These are phyloP conservation scores for Chaetomium strumarium DNA, from an alignment of 2,329 filamentous ascomycete genomes.

Conservation along the genomic window DNA sequence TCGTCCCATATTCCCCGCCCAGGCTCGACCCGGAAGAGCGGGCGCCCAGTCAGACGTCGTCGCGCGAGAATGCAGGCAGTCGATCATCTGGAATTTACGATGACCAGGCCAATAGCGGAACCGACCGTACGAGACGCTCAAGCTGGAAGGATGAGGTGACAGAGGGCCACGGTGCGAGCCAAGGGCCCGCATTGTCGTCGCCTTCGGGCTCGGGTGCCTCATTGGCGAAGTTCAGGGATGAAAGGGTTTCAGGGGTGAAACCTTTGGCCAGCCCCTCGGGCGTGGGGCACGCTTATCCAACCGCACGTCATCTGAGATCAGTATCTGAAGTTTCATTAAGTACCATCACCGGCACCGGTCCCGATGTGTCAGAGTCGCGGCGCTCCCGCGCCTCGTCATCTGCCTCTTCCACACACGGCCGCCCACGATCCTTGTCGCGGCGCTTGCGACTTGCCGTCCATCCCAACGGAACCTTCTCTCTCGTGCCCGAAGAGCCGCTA, in stretches of 20 bases:
- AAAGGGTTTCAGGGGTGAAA: constrained; percentile 43
- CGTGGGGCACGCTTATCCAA: constrained; percentile 28
- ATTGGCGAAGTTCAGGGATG: constrained; percentile 35
- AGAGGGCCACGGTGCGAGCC: constrained; percentile 27
- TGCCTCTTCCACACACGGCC: constrained; percentile 15
- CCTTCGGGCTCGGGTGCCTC: constrained; percentile 29
- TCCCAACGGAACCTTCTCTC: constrained; percentile 54
- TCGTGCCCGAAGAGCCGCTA: constrained; percentile 33
- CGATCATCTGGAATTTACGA: constrained; percentile 19
- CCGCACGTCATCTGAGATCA: constrained; percentile 33
- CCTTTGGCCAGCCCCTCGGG: constrained; percentile 30
- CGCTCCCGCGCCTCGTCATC: constrained; percentile 23
- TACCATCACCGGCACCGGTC: constrained; percentile 34
- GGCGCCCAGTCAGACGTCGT: constrained; percentile 25
- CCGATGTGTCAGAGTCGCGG: constrained; percentile 33
- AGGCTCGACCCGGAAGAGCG: constrained; percentile 30
- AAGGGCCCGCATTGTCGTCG: constrained; percentile 32
- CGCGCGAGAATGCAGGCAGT: constrained; percentile 20
- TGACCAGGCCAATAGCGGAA: constrained; percentile 17
- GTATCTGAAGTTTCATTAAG: constrained; percentile 33
- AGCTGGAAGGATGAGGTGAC: constrained; percentile 22
- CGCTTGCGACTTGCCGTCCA: constrained; percentile 44
- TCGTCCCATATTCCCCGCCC: constrained; percentile 46
- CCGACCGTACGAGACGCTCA: constrained; percentile 12
- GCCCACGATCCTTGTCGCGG: constrained; percentile 32